Percentiles rank a stretch among this genome's conserved stretches.
Conservation (phyloP, 2,329 filamentous ascomycete genomes). For the Aspergillus neotritici region DNA sequence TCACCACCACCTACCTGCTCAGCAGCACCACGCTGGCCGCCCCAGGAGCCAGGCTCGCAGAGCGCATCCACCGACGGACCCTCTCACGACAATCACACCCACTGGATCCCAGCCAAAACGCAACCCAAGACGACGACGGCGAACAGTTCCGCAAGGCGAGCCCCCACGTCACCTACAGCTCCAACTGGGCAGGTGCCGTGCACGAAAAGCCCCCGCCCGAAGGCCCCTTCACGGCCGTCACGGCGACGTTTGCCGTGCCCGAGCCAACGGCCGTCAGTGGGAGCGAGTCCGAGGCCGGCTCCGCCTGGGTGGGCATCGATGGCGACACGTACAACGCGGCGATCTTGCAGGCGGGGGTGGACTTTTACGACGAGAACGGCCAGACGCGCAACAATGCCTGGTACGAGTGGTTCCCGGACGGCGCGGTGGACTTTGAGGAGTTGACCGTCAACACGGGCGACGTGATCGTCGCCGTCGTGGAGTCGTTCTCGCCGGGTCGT, state of each 20-base stretch:
- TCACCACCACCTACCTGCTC: slow-evolving; percentile 21
- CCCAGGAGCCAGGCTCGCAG: slow-evolving; percentile 23
- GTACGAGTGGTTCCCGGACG: slow-evolving; percentile 59
- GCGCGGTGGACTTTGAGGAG: slow-evolving; percentile 48
- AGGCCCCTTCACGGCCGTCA: slow-evolving; percentile 44
- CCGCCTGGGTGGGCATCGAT: slow-evolving; percentile 59
- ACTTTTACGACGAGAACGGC: slow-evolving; percentile 47
- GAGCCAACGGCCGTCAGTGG: slow-evolving; percentile 39
- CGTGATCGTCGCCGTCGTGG: slow-evolving; percentile 37
- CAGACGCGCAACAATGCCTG: slow-evolving; percentile 49
- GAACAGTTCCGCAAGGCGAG: slow-evolving; percentile 7
- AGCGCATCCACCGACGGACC: slow-evolving; percentile 26
- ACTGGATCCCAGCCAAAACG: slow-evolving; percentile 8
- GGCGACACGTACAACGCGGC: slow-evolving; percentile 52
- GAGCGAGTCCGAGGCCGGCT: slow-evolving; percentile 41
- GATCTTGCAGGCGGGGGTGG: slow-evolving; percentile 55
- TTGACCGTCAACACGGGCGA: slow-evolving; percentile 45
- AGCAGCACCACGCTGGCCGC: slow-evolving; percentile 21
- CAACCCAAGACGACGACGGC: slow-evolving; percentile 6
- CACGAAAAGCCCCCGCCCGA: slow-evolving; percentile 40
- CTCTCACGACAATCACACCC: slow-evolving; percentile 24
- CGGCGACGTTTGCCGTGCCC: slow-evolving; percentile 49
- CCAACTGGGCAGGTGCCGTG: slow-evolving; percentile 58
- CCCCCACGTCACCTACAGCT: slow-evolving; percentile 46
- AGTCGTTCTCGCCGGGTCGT: slow-evolving; percentile 34